Percentiles rank a stretch among this genome's conserved stretches.
Evolutionary conservation across 1,139 yeast genomes (phyloP).

Genomic region (Debaryomycetaceae sp.): DNA sequence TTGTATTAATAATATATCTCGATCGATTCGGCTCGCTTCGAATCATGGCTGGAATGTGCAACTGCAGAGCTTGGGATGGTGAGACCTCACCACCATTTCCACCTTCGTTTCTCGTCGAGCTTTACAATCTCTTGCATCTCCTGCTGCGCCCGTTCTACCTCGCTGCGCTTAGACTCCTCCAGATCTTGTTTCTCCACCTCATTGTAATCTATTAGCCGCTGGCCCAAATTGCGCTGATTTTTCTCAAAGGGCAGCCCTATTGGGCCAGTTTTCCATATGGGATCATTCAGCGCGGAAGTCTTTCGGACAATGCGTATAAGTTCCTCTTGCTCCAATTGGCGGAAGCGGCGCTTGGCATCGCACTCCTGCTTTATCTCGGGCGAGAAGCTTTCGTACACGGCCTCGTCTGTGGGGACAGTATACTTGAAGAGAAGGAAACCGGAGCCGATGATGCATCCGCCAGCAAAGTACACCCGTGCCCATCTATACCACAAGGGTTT

Average conservation of each 20-base stretch:
- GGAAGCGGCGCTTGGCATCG: slow-evolving; percentile 50
- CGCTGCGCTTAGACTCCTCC: slow-evolving; percentile 30
- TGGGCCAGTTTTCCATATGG: slow-evolving; percentile 72
- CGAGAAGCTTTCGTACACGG: slow-evolving; percentile 59
- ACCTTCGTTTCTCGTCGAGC: slow-evolving; percentile 20
- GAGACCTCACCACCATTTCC: slow-evolving; percentile 7
- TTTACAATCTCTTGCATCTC: slow-evolving; percentile 33
- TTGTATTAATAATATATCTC: neutral
- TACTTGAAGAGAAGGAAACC: slow-evolving; percentile 61
- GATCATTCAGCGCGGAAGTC: slow-evolving; percentile 58
- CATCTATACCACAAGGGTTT: slow-evolving; percentile 46
- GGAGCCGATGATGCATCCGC: slow-evolving; percentile 50
- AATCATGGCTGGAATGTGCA: no score
- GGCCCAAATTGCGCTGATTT: slow-evolving; percentile 10
- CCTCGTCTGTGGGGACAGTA: slow-evolving; percentile 77
- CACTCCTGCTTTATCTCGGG: slow-evolving; percentile 77
- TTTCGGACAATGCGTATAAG: slow-evolving; percentile 53
- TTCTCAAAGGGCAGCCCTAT: slow-evolving; percentile 55
- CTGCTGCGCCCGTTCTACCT: slow-evolving; percentile 33
- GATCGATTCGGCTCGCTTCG: neutral
- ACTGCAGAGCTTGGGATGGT: neutral
- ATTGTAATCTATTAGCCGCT: slow-evolving; percentile 35
- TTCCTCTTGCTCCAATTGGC: slow-evolving; percentile 57
- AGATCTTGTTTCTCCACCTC: slow-evolving; percentile 40
- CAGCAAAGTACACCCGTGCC: slow-evolving; percentile 46